Evolutionary conservation across 495 filamentous ascomycete species (phyloP).

Genomic region (Penicillium paxilli): DNA sequence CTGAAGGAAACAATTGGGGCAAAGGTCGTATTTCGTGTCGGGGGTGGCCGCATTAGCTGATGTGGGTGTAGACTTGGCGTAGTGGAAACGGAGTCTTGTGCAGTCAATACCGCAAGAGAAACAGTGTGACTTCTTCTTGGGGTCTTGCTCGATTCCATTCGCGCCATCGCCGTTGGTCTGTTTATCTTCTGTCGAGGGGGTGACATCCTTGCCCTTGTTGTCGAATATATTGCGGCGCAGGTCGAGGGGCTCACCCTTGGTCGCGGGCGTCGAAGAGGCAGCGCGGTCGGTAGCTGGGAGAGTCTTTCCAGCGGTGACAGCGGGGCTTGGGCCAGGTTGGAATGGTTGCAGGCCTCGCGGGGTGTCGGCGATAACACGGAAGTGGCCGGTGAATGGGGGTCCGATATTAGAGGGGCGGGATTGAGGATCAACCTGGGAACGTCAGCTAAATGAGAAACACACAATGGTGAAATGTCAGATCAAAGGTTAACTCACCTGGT

Average conservation of each 20-base stretch:
- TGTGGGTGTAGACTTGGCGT: conserved; percentile 58
- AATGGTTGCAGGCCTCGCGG: conserved; percentile 92
- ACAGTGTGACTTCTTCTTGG: conserved; percentile 76
- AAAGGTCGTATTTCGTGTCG: conserved; percentile 78
- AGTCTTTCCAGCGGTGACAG: conserved; percentile 71
- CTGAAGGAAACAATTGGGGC: conserved; percentile 85
- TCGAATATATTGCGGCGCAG: conserved; percentile 96
- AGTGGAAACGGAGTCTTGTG: conserved; percentile 88
- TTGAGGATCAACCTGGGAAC: conserved; percentile 83
- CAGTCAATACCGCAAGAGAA: conserved; percentile 91
- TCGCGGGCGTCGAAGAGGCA: conserved; percentile 62
- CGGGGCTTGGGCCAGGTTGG: conserved; percentile 80
- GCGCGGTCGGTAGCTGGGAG: conserved; percentile 74
- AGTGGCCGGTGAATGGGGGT: conserved; percentile 95
- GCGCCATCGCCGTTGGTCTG: conserved; percentile 73
- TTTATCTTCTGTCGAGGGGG: conserved; percentile 57
- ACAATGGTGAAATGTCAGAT: neutral
- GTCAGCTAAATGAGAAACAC: neutral
- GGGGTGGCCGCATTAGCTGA: conserved; percentile 55
- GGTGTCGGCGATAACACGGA: conserved; percentile 90
- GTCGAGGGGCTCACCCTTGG: conserved; percentile 84
- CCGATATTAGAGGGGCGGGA: conserved; percentile 93
- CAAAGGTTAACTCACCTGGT: conserved; percentile 64
- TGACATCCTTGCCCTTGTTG: conserved; percentile 80
- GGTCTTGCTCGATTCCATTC: conserved; percentile 64